Evolutionary conservation across 306 rosid species (phyloP).

Genomic region (Cucumis sativus): Cucumber_9930_V3 NC_026660.2:9481501-9482000

Average conservation of each 20-base stretch:
- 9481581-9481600: not conserved
- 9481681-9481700: slow-evolving; percentile 54
- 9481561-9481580: not conserved
- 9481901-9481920: not conserved
- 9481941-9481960: not conserved
- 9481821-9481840: not conserved
- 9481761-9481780: slow-evolving; percentile 61
- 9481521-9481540: not conserved
- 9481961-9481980: not conserved
- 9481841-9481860: not conserved
- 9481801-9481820: not conserved
- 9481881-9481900: not conserved
- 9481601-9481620: not conserved
- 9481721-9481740: slow-evolving; percentile 72
- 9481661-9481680: slow-evolving; percentile 88
- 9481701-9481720: slow-evolving; percentile 59
- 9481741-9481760: slow-evolving; percentile 93
- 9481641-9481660: slow-evolving; percentile 99
- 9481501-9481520: slow-evolving; percentile 15
- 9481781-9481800: not conserved
- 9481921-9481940: not conserved
- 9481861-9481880: not conserved
- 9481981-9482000: slow-evolving; percentile 31
- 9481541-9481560: not conserved
- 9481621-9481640: not conserved